These are phyloP conservation scores for Rachicladosporium sp. DNA, from an alignment of 2,329 filamentous ascomycete species.

Conservation along the genomic window DNA sequence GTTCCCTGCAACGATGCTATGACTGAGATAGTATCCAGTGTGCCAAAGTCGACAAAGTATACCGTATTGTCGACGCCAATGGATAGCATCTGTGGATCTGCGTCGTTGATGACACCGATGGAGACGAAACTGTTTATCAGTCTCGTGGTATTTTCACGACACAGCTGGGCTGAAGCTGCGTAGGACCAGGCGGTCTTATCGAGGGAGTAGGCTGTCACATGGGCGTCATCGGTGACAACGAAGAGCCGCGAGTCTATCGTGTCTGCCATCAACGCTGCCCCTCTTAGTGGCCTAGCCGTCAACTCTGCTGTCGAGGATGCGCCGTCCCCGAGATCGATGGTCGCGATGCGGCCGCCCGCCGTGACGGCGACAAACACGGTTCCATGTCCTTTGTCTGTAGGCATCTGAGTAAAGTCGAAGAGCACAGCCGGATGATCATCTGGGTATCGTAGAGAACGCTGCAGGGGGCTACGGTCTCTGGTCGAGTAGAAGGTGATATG, in stretches of 20 bases:
- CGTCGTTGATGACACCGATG: too few relatives aligned
- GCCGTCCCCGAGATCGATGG: neutral
- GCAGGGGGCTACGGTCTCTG: slow-evolving; percentile 42
- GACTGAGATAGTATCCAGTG: too few relatives aligned
- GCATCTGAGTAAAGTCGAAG: slow-evolving; percentile 48
- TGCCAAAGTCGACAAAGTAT: too few relatives aligned
- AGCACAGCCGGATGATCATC: slow-evolving; percentile 47
- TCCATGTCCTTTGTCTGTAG: slow-evolving; percentile 18
- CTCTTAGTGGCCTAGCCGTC: neutral
- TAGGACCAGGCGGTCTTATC: too few relatives aligned
- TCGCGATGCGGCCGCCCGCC: slow-evolving; percentile 48
- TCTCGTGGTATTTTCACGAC: too few relatives aligned
- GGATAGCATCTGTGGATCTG: too few relatives aligned
- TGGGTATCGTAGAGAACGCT: slow-evolving; percentile 43
- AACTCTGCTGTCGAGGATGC: neutral
- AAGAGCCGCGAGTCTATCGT: neutral
- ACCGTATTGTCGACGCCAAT: too few relatives aligned
- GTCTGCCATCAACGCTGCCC: neutral
- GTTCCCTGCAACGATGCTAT: too few relatives aligned
- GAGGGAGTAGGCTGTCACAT: too few relatives aligned
- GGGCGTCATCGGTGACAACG: neutral
- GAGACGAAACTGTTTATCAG: too few relatives aligned
- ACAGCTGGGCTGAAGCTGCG: too few relatives aligned
- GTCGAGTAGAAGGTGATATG: slow-evolving; percentile 54
- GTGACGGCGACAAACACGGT: slow-evolving; percentile 47